Evolutionary conservation across 371 early-diverging fungal species (phyloP), one percentile per base, ranked within the genome.

Genomic region (Haplosporangium sp.): DNA sequence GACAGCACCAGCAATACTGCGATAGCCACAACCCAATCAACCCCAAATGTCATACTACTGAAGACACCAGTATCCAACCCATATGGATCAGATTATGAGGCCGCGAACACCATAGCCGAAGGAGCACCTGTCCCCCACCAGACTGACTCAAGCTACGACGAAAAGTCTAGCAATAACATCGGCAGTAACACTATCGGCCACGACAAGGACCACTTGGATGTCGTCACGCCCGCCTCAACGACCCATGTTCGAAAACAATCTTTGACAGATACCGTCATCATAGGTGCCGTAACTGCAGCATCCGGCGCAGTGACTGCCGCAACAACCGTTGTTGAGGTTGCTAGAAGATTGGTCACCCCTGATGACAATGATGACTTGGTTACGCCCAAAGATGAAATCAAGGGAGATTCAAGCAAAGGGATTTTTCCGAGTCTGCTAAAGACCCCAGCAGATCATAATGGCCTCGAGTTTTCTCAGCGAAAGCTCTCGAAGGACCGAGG

Each of bases 381-480:
- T 18, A 48, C 40, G 36, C 13, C 40, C 14, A 12, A 41, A 10
- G 20, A 6, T 11, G 48, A 16, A 10, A 9, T 13, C 18, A 55
- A 11, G 14, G 37, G 55, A 46, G 10, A 11, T 12, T 12, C 46
- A 14, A n/a, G 46, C 10, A 11, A 12, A 46, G 46, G 46, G 5
- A 10, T 46, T n/a, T 10, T 46, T 14, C 46, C 46, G 46, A 14
- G 16, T 12, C 5, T 46, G 46, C 5, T 5, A 11, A 46, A n/a
- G 18, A 7, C 36, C 42, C 42, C 21, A 60, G 51, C 50, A 20
- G 40, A 60, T 20, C 61, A 72, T 51, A 61, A 72, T 13, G 73
- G 73, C 1, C 66, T 72, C 53, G 57, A 55, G 58, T 72, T 72
- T 45, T 45, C 46, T 5, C 73, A 65, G 14, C 65, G 73, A 43